Base-by-base conservation (phyloP, 108 stramenopile genomes). In the Nannochloropsis oceanica region DNA sequence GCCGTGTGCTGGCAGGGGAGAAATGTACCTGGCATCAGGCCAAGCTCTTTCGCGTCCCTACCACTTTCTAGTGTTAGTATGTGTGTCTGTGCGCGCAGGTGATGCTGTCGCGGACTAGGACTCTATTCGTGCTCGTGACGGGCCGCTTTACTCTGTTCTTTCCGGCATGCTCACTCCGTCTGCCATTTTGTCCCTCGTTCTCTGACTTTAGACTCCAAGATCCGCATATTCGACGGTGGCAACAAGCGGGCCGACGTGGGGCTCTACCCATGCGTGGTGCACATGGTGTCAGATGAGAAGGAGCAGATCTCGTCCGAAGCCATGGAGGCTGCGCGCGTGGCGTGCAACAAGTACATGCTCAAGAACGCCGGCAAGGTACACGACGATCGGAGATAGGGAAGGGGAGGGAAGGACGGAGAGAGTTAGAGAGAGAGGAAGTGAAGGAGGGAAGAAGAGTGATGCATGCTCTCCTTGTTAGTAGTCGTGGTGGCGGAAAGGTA, bases 281-380 rank as follows among this genome's bases (percentile, higher is more conserved):
- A 99, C 91, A 91, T 99, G 82, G 97, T 88, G 22, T 81, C 80
- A 8, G 26, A 81, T 25, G 26, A 81, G 25, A 81, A 81, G 94
- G 98, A 99, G 93, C 99, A 99, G 91, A 95, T 99, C 86, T 97
- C 97, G 84, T 93, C 93, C 81, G 96, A 98, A 87, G 99, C 99
- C n/a, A 94, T 99, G 79, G 99, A 99, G 93, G 99, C 99, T 13
- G 97, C 96, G 86, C 99, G 99, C 90, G 96, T 99, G 83, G 96
- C 97, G 85, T 94, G 96, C 94, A 99, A 99, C 96, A 99, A 99
- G 97, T 96, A 98, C 91, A 93, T 99, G 94, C 87, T 89, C 80
- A 99, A 99, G 95, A 95, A 91, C 85, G 92, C 96, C 82, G 99
- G 99, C 79, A 98, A 97, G 95, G 59, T 73, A 34, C 5, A 5